Conservation (phyloP, 768 basidiomycete species). For the Rhizopogon roseolus region DNA sequence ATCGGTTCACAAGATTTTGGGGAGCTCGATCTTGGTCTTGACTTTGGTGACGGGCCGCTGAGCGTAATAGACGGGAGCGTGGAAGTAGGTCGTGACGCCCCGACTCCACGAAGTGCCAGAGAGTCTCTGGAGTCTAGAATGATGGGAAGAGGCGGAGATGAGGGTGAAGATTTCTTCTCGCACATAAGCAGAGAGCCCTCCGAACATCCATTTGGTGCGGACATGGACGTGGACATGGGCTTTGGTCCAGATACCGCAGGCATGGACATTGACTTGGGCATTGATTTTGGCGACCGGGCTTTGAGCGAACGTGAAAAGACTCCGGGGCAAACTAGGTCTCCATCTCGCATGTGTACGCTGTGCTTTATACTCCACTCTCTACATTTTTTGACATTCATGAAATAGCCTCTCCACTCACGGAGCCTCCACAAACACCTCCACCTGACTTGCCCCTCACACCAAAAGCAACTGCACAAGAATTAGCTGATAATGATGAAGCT, state of each 20-base stretch:
- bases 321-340: conserved; percentile 53
- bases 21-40: conserved; percentile 71
- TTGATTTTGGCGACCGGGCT: conserved; percentile 61
- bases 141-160: conserved; percentile 38
- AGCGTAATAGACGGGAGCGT: conserved; percentile 44
- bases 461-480: conserved; percentile 36
- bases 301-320: conserved; percentile 45
- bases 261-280: conserved; percentile 63
- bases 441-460: conserved; percentile 50
- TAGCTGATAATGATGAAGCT: conserved; percentile 33
- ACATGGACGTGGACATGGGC: conserved; percentile 45
- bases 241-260: conserved; percentile 46
- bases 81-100: conserved; percentile 75
- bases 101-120: conserved; percentile 34
- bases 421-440: conserved; percentile 74
- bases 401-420: conserved; percentile 71
- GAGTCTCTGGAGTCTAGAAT: conserved; percentile 64
- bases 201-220: conserved; percentile 59
- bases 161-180: conserved; percentile 63
- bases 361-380: background rate
- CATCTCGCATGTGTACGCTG: conserved; percentile 65
- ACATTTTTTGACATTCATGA: conserved; percentile 6
- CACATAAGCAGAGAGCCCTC: conserved; percentile 59
- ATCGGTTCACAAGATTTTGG: conserved; percentile 82
- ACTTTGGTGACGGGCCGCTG: conserved; percentile 61